These are phyloP conservation scores for Noccaea bulbosa DNA, from an alignment of 345 rosid genomes.

Conservation along the genomic window DNA sequence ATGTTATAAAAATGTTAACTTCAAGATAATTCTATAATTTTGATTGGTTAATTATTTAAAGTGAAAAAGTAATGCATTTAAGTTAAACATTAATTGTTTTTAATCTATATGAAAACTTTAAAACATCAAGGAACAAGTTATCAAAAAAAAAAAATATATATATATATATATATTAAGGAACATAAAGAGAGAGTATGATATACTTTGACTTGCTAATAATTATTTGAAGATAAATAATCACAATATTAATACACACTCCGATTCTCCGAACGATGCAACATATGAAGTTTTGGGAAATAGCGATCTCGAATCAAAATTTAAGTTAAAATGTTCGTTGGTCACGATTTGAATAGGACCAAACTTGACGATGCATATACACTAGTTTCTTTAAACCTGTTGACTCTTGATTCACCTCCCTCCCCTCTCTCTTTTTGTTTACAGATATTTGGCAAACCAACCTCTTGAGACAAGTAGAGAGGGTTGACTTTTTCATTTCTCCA, in stretches of 20 bases:
- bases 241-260: not conserved
- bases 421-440: not conserved
- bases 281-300: not conserved
- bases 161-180: no score
- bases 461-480: slow-evolving; percentile 10
- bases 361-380: slow-evolving; percentile 4
- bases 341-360: not conserved
- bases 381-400: slow-evolving; percentile 20
- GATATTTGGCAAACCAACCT: not conserved
- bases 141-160: no score
- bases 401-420: not conserved
- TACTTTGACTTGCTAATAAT: slow-evolving; percentile 14
- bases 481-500: slow-evolving; percentile 25
- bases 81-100: no score
- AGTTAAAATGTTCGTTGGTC: not conserved
- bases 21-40: no score
- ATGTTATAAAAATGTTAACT: no score
- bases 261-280: not conserved
- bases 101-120: no score
- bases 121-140: no score
- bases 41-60: no score
- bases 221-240: not conserved
- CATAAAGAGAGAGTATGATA: no score
- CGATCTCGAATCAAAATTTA: slow-evolving; percentile 2
- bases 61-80: no score